A percentile compares a stretch with the other conserved stretches of the same genome.
Evolutionary conservation across 2,329 filamentous ascomycete species (phyloP).

Genomic region (Neurospora crassa): DNA sequence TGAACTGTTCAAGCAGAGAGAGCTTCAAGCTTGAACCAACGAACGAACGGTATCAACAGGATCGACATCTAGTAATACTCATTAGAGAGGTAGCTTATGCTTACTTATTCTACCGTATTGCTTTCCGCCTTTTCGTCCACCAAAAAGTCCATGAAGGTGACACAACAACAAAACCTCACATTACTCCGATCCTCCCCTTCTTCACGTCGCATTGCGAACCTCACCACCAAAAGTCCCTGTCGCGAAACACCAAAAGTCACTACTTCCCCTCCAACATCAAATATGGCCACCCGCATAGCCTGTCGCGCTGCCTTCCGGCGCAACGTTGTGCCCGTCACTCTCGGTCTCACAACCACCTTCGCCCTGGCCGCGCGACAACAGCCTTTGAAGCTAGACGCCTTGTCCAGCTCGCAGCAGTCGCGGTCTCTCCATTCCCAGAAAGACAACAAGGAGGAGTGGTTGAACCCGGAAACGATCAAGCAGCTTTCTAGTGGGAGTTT

Average conservation of each 20-base stretch:
- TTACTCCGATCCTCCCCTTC: neutral
- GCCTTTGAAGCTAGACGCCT: conserved; percentile 23
- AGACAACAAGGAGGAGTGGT: conserved; percentile 10
- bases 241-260: neutral
- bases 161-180: neutral
- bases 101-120: neutral
- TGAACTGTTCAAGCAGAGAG: neutral
- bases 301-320: conserved; percentile 16
- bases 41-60: neutral
- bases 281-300: conserved; percentile 12
- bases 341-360: conserved; percentile 17
- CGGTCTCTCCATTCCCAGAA: conserved; percentile 8
- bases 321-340: conserved; percentile 13
- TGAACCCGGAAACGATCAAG: conserved; percentile 29
- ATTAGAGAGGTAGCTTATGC: neutral
- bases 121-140: neutral
- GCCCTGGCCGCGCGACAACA: conserved; percentile 18
- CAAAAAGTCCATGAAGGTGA: neutral
- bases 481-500: conserved; percentile 47
- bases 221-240: conserved; percentile 1
- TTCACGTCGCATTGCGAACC: neutral
- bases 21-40: neutral
- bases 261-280: neutral
- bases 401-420: conserved; percentile 10
- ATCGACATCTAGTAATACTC: neutral